These are phyloP conservation scores for Henckelia pumila DNA, from an alignment of 257 asterid species.

Conservation along the genomic window DNA sequence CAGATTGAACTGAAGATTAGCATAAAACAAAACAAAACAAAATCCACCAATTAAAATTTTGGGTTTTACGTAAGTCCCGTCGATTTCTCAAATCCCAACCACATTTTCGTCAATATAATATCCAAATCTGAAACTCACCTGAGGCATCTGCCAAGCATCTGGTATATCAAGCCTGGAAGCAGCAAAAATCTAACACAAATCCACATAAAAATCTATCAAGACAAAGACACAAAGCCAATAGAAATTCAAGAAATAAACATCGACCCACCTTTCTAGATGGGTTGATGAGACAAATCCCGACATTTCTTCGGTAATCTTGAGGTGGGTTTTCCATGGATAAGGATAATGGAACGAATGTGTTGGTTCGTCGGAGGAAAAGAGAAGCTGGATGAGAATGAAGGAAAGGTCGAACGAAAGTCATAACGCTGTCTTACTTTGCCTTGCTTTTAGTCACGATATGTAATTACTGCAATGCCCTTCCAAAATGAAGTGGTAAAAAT, in stretches of 20 bases:
- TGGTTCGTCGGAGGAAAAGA: constrained; percentile 24
- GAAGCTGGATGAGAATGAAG: constrained; percentile 24
- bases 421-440: not conserved
- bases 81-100: too few relatives aligned
- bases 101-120: too few relatives aligned
- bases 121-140: constrained; percentile 45
- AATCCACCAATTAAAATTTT: too few relatives aligned
- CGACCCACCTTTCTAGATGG: constrained; percentile 63
- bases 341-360: constrained; percentile 38
- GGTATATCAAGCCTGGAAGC: constrained; percentile 96
- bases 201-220: not conserved
- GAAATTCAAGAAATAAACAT: not conserved
- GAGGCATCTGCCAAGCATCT: constrained; percentile 99
- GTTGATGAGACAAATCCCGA: constrained; percentile 84
- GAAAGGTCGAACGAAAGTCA: constrained; percentile 55
- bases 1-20: too few relatives aligned
- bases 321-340: constrained; percentile 86
- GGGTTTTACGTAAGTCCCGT: too few relatives aligned
- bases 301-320: constrained; percentile 80
- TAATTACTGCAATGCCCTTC: not conserved
- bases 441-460: not conserved
- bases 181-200: constrained; percentile 65
- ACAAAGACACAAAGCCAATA: not conserved
- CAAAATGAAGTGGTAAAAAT: too few relatives aligned
- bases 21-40: too few relatives aligned